These are phyloP conservation scores for Ophiocordyceps camponoti-leonardi DNA, from an alignment of 2,329 filamentous ascomycete species.

Conservation along the genomic window DNA sequence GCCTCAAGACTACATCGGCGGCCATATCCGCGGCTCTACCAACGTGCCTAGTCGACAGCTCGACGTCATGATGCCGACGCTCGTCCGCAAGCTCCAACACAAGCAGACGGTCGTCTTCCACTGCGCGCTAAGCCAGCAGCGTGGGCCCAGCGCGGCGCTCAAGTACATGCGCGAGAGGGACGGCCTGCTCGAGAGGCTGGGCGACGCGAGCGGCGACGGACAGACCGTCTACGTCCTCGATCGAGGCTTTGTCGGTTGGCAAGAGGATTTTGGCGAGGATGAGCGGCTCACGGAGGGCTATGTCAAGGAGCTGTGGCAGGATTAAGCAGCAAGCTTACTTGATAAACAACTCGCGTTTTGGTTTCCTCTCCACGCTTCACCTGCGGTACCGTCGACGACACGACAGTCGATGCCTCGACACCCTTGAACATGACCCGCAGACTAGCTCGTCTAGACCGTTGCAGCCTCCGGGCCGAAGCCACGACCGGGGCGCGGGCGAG, in stretches of 20 bases:
- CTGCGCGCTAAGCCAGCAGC: constrained; percentile 79
- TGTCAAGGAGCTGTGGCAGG: constrained; percentile 68
- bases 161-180: constrained; percentile 60
- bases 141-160: constrained; percentile 71
- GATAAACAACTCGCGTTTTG: too few relatives aligned
- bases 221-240: constrained; percentile 75
- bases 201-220: constrained; percentile 9
- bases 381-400: too few relatives aligned
- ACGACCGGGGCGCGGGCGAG: background rate
- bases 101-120: constrained; percentile 86
- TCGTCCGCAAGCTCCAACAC: constrained; percentile 60
- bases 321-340: constrained; percentile 13
- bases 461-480: background rate
- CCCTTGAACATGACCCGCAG: background rate
- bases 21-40: constrained; percentile 63
- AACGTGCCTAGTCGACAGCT: constrained; percentile 61
- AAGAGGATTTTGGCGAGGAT: constrained; percentile 67
- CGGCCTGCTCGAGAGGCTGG: constrained; percentile 18
- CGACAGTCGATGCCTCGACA: background rate
- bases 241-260: constrained; percentile 76
- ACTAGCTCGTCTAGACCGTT: background rate
- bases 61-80: constrained; percentile 61
- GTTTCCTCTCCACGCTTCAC: too few relatives aligned
- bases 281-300: constrained; percentile 69
- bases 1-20: constrained; percentile 72